Evolutionary conservation across 257 asterid species (phyloP).

Genomic region (Salvia miltiorrhiza): DNA sequence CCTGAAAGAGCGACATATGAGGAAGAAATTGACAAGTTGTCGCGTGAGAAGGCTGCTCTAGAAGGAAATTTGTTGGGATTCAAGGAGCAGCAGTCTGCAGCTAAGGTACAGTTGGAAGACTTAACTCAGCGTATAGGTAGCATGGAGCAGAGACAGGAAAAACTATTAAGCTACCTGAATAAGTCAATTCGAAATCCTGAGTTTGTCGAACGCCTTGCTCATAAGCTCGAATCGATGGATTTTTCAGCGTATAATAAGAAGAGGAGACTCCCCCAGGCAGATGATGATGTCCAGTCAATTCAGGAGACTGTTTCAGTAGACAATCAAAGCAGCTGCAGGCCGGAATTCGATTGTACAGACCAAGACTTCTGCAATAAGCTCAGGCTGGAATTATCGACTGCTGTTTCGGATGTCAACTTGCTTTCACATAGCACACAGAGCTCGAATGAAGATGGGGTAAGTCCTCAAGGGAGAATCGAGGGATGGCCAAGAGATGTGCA

Average conservation of each 20-base stretch:
- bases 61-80: slow-evolving; percentile 45
- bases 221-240: slow-evolving; percentile 81
- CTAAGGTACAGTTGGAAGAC: slow-evolving; percentile 55
- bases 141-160: slow-evolving; percentile 78
- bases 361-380: slow-evolving; percentile 63
- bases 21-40: slow-evolving; percentile 84
- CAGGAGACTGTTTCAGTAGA: slow-evolving; percentile 48
- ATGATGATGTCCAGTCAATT: slow-evolving; percentile 37
- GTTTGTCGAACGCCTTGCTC: slow-evolving; percentile 60
- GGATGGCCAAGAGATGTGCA: slow-evolving; percentile 46
- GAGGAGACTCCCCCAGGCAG: slow-evolving; percentile 71
- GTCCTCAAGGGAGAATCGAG: slow-evolving; percentile 46
- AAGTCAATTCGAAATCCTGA: slow-evolving; percentile 63
- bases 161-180: slow-evolving; percentile 48
- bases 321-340: slow-evolving; percentile 47
- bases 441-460: slow-evolving; percentile 70
- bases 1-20: slow-evolving; percentile 77
- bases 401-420: slow-evolving; percentile 68
- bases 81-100: slow-evolving; percentile 64
- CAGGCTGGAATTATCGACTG: slow-evolving; percentile 71
- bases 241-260: slow-evolving; percentile 75
- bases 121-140: slow-evolving; percentile 48
- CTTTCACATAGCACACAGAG: slow-evolving; percentile 81
- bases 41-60: slow-evolving; percentile 65
- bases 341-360: slow-evolving; percentile 42